Conservation (phyloP, 2,329 filamentous ascomycete genomes). For the Chrysosporium queenslandicum region DNA sequence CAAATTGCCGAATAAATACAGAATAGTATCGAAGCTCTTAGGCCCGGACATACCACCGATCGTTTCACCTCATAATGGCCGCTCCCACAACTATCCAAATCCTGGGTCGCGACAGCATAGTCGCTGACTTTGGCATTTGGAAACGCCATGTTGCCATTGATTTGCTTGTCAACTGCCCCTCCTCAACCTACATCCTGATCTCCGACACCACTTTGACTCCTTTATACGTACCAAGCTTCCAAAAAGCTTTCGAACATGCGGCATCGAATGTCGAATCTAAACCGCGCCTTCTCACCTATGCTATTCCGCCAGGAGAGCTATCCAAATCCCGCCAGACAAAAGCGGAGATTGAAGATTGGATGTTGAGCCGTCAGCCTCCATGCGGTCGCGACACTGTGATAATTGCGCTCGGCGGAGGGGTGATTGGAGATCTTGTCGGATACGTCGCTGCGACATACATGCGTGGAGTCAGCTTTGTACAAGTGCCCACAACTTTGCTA, state of each 20-base stretch:
- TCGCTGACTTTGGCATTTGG: constrained; percentile 89
- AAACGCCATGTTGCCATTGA: constrained; percentile 69
- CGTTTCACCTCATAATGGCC: constrained; percentile 10
- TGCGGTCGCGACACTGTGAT: constrained; percentile 93
- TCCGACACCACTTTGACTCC: constrained; percentile 87
- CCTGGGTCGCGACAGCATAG: constrained; percentile 77
- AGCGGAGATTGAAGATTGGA: constrained; percentile 94
- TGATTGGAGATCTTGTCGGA: constrained; percentile 96
- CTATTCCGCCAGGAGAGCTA: constrained; percentile 80
- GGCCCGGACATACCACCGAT: not conserved
- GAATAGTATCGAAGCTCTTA: not conserved
- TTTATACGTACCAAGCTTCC: constrained; percentile 70
- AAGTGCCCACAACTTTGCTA: constrained; percentile 88
- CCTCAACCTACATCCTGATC: constrained; percentile 90
- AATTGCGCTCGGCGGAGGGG: constrained; percentile 86
- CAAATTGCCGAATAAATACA: too few relatives aligned
- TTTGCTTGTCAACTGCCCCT: constrained; percentile 63
- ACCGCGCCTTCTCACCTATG: constrained; percentile 70
- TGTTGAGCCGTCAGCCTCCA: constrained; percentile 67
- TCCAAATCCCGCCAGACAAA: constrained; percentile 92
- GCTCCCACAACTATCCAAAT: constrained; percentile 61
- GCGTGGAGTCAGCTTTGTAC: constrained; percentile 90
- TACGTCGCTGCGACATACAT: constrained; percentile 98
- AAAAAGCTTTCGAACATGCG: constrained; percentile 51
- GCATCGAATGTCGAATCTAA: constrained; percentile 38